phyloP scores from a whole-genome alignment of 441 rosid species.

The Pelargonium myrrhifolium region DNA sequence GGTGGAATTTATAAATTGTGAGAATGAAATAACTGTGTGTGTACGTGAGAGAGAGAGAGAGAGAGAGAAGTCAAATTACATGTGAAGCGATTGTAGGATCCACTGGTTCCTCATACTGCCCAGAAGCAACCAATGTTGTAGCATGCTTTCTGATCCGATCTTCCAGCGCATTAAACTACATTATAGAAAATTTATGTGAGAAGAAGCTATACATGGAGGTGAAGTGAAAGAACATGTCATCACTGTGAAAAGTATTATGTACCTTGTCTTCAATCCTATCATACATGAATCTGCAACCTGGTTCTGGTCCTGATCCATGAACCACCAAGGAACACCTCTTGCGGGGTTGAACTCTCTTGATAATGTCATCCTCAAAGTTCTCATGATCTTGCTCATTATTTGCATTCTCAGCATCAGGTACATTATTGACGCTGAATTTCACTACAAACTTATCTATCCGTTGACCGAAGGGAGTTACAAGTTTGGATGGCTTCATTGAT shows the following conservation, averaged over 20 bases:
- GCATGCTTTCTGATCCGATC: constrained; percentile 55
- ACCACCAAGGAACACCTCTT: constrained; percentile 55
- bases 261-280: constrained; percentile 85
- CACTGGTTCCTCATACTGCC: constrained; percentile 57
- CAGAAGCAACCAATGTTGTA: constrained; percentile 49
- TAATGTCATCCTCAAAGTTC: constrained; percentile 57
- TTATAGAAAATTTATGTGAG: constrained; percentile 14
- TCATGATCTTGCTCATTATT: constrained; percentile 28
- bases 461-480: constrained; percentile 73
- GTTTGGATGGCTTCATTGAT: constrained; percentile 47
- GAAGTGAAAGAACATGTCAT: constrained; percentile 12
- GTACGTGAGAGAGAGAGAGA: constrained; percentile 1
- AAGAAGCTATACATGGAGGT: constrained; percentile 14
- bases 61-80: constrained; percentile 34
- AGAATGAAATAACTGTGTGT: background rate
- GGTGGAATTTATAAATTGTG: background rate
- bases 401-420: constrained; percentile 32
- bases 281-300: constrained; percentile 86
- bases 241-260: constrained; percentile 20
- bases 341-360: constrained; percentile 59
- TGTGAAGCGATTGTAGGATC: constrained; percentile 94
- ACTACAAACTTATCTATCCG: constrained; percentile 62
- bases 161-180: constrained; percentile 71
- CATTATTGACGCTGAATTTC: constrained; percentile 52
- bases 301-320: constrained; percentile 57